phyloP scores from a whole-genome alignment of 2,329 filamentous ascomycete genomes.

The Celoporthe dispersa region DNA sequence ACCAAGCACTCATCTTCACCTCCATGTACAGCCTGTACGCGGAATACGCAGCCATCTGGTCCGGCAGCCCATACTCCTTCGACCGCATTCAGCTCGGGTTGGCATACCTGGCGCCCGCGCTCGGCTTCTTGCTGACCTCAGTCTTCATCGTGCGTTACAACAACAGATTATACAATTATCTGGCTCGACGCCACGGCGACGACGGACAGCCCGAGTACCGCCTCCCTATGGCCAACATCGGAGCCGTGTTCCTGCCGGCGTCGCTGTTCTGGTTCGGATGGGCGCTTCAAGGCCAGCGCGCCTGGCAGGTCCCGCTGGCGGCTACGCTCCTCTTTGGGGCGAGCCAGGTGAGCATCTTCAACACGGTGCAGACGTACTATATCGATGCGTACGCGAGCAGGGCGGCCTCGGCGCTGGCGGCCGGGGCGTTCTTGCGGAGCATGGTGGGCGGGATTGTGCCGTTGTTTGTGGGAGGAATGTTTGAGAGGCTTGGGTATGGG shows the following conservation, averaged over 20 bases:
- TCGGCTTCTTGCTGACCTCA: neutral
- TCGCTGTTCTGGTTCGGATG: slow-evolving; percentile 3
- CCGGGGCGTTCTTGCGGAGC: neutral
- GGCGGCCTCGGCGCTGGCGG: neutral
- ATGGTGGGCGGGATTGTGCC: slow-evolving; percentile 1
- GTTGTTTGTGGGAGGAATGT: neutral
- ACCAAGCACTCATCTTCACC: neutral
- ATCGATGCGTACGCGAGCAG: neutral
- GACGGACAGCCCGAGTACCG: slow-evolving; percentile 1
- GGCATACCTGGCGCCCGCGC: neutral
- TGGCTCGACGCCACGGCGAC: neutral
- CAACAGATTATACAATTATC: neutral
- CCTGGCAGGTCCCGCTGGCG: neutral
- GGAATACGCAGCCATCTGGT: neutral
- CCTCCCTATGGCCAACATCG: neutral
- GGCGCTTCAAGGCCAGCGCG: neutral
- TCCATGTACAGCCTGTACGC: slow-evolving; percentile 8
- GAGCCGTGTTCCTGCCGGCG: neutral
- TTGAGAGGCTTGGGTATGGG: neutral
- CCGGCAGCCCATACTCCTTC: neutral
- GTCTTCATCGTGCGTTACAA: neutral
- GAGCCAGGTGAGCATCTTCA: slow-evolving; percentile 8
- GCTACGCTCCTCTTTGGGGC: neutral
- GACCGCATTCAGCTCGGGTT: neutral
- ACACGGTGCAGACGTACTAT: slow-evolving; percentile 6